These are phyloP conservation scores for Lepiota brunneoincarnata DNA, from an alignment of 768 basidiomycete species.

Conservation along the genomic window DNA sequence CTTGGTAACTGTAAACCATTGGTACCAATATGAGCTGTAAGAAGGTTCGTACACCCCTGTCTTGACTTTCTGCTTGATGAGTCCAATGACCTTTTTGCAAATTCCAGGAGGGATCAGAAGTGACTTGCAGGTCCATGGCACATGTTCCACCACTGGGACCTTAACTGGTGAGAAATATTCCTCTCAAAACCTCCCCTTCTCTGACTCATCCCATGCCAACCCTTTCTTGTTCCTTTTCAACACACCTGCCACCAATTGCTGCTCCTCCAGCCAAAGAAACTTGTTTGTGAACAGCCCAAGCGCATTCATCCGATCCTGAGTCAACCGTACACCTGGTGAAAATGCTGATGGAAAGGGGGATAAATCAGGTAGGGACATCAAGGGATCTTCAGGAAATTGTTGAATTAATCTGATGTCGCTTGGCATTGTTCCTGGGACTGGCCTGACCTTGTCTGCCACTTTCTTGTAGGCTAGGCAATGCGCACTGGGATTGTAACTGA, in stretches of 20 bases:
- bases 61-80: slow-evolving; percentile 29
- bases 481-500: not conserved
- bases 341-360: not conserved
- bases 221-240: not conserved
- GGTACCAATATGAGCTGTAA: slow-evolving; percentile 30
- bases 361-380: not conserved
- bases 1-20: slow-evolving; percentile 38
- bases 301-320: not conserved
- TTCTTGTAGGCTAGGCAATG: slow-evolving; percentile 8
- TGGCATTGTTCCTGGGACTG: slow-evolving; percentile 3
- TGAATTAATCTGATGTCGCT: not conserved
- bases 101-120: slow-evolving; percentile 35
- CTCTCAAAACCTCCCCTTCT: slow-evolving; percentile 14
- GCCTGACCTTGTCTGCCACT: slow-evolving; percentile 5
- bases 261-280: not conserved
- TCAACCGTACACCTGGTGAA: too few relatives aligned
- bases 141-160: slow-evolving; percentile 30
- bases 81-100: slow-evolving; percentile 23
- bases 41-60: slow-evolving; percentile 36
- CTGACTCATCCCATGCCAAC: slow-evolving; percentile 14
- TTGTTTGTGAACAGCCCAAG: not conserved
- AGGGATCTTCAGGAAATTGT: slow-evolving; percentile 1
- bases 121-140: slow-evolving; percentile 36
- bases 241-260: not conserved
- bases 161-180: slow-evolving; percentile 24